Conservation (phyloP, 2,329 filamentous ascomycete genomes). For the Colletotrichum eremochloae region DNA sequence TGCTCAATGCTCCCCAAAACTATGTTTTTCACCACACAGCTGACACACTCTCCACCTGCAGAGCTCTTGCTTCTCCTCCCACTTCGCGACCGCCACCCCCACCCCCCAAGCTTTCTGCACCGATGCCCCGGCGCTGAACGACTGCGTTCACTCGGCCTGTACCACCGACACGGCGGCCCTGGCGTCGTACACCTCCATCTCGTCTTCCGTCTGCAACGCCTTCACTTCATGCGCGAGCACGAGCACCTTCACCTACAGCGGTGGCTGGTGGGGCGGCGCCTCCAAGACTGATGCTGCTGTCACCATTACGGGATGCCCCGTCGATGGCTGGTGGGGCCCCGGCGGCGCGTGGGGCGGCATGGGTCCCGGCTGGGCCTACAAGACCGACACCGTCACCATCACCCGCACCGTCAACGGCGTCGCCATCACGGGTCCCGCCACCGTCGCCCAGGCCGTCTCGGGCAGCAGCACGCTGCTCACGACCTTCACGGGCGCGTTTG, state of each 20-base stretch:
- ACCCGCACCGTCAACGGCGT: constrained; percentile 30
- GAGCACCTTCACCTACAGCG: constrained; percentile 47
- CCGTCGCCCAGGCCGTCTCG: constrained; percentile 39
- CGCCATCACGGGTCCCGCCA: constrained; percentile 24
- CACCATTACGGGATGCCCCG: constrained; percentile 47
- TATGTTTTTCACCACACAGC: not conserved
- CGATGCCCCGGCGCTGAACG: constrained; percentile 35
- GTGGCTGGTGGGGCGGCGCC: constrained; percentile 38
- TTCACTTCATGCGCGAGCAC: constrained; percentile 43
- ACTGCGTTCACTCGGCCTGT: constrained; percentile 45
- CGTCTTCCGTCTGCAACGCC: constrained; percentile 44
- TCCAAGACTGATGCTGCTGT: constrained; percentile 43
- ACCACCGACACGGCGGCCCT: constrained; percentile 41
- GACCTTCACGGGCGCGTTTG: constrained; percentile 41
- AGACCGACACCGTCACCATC: constrained; percentile 45
- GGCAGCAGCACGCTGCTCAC: constrained; percentile 44
- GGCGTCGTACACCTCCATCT: constrained; percentile 43
- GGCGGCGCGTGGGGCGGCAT: constrained; percentile 43
- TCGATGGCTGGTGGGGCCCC: constrained; percentile 45
- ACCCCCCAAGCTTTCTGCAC: constrained; percentile 45
- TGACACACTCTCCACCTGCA: constrained; percentile 14
- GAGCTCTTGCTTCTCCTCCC: constrained; percentile 46
- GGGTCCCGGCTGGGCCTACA: constrained; percentile 44
- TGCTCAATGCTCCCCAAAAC: too few relatives aligned
- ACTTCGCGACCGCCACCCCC: constrained; percentile 45